A percentile compares a stretch with the other conserved stretches of the same genome.
phyloP scores from a whole-genome alignment of 1,139 yeast genomes.

The Yamadazyma aaseri region DNA sequence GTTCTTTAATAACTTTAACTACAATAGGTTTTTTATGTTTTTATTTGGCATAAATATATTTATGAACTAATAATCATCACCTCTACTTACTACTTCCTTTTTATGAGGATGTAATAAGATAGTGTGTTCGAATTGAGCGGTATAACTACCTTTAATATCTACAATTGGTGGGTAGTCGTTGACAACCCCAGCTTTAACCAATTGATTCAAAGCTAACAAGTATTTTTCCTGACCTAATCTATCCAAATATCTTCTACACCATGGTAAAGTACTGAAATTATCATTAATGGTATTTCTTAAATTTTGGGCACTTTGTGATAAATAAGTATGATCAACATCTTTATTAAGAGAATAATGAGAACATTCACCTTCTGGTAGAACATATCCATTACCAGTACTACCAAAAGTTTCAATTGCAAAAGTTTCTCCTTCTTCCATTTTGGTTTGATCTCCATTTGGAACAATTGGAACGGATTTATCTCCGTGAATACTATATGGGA shows the following conservation, averaged over 20 bases:
- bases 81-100: slow-evolving; percentile 93
- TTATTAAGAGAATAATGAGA: slow-evolving; percentile 81
- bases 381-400: slow-evolving; percentile 92
- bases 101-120: slow-evolving; percentile 84
- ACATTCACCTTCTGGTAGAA: slow-evolving; percentile 82
- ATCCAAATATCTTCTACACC: slow-evolving; percentile 94
- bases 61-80: slow-evolving; percentile 76
- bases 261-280: slow-evolving; percentile 91
- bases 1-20: no score
- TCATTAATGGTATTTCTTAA: slow-evolving; percentile 68
- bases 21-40: no score
- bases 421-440: slow-evolving; percentile 98
- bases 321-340: slow-evolving; percentile 40
- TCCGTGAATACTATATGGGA: slow-evolving; percentile 80
- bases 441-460: slow-evolving; percentile 86
- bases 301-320: slow-evolving; percentile 65
- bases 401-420: slow-evolving; percentile 99
- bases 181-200: slow-evolving; percentile 83
- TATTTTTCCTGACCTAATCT: slow-evolving; percentile 90
- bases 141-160: slow-evolving; percentile 80
- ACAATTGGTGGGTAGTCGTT: slow-evolving; percentile 97
- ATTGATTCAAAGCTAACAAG: slow-evolving; percentile 79
- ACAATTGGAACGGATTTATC: slow-evolving; percentile 97
- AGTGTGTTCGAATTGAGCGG: slow-evolving; percentile 97
- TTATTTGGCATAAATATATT: no score